phyloP scores from a whole-genome alignment of 768 basidiomycete species.

The Tylopilus plumbeoviolaceoides region DNA sequence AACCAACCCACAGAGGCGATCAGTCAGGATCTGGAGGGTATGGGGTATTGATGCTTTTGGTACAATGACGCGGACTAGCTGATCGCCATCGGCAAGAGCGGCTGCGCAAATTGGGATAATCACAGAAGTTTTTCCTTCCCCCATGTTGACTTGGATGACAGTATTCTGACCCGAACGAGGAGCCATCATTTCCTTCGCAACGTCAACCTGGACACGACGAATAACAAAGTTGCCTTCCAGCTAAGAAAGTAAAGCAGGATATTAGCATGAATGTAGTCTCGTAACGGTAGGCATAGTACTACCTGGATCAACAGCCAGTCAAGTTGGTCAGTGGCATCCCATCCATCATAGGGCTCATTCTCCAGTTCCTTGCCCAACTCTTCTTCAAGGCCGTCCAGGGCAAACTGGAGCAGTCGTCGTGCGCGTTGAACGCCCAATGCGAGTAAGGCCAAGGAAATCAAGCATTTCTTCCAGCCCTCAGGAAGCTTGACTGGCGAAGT shows the following conservation, averaged over 20 bases:
- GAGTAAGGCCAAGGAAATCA: conserved; percentile 24
- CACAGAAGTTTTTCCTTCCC: conserved; percentile 12
- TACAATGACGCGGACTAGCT: conserved; percentile 36
- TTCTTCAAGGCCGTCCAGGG: not conserved
- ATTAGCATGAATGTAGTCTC: too few relatives aligned
- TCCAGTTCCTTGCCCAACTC: not conserved
- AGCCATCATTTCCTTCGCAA: conserved; percentile 46
- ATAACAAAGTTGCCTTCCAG: conserved; percentile 42
- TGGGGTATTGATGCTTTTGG: conserved; percentile 42
- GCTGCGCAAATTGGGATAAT: conserved; percentile 43
- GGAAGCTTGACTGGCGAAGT: conserved; percentile 6
- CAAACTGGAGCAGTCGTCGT: not conserved
- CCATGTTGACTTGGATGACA: conserved; percentile 39
- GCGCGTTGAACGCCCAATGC: not conserved
- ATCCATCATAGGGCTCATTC: not conserved
- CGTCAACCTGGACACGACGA: conserved; percentile 38
- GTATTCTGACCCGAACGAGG: conserved; percentile 37
- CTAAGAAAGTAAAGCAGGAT: conserved; percentile 21
- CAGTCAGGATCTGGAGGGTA: conserved; percentile 46
- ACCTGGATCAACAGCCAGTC: not conserved
- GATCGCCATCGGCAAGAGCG: conserved; percentile 39
- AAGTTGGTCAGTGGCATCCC: not conserved
- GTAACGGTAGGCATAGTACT: too few relatives aligned
- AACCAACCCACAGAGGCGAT: conserved; percentile 40
- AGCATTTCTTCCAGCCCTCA: conserved; percentile 24